A percentile compares a stretch with the other conserved stretches of the same genome.
phyloP scores from a whole-genome alignment of 2,329 filamentous ascomycete genomes.

The Niveomyces coronatus region DNA sequence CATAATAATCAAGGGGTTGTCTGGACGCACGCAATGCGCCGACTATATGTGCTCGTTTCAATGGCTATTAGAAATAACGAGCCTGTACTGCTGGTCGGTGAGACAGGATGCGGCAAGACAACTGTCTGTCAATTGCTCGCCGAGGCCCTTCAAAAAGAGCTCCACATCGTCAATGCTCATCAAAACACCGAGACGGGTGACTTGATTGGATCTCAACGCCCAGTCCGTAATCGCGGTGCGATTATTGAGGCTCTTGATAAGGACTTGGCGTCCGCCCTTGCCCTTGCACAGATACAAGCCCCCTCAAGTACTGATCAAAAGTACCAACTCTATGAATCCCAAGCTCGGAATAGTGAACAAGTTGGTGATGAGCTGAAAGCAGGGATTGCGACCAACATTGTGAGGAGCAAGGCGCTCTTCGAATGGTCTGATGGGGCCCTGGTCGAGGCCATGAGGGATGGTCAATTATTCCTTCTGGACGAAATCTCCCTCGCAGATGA shows the following conservation, averaged over 20 bases:
- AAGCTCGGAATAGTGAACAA: constrained; percentile 33
- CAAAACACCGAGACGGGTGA: constrained; percentile 98
- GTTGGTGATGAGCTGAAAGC: constrained; percentile 39
- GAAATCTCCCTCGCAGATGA: constrained; percentile 98
- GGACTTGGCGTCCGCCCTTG: constrained; percentile 45
- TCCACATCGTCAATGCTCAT: constrained; percentile 93
- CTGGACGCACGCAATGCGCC: constrained; percentile 91
- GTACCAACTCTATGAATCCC: constrained; percentile 42
- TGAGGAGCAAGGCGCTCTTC: constrained; percentile 74
- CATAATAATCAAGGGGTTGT: constrained; percentile 58
- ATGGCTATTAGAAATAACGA: constrained; percentile 83
- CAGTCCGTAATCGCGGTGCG: constrained; percentile 72
- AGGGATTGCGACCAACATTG: constrained; percentile 37
- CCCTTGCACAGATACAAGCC: constrained; percentile 27
- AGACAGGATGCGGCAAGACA: constrained; percentile 96
- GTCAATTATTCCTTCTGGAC: constrained; percentile 86
- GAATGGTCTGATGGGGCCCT: constrained; percentile 95
- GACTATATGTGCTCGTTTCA: constrained; percentile 81
- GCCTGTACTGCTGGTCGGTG: constrained; percentile 86
- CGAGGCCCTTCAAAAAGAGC: constrained; percentile 61
- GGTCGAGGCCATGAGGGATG: constrained; percentile 84
- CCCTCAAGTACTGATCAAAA: constrained; percentile 42
- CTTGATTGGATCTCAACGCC: constrained; percentile 88
- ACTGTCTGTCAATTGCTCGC: constrained; percentile 90
- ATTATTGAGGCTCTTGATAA: constrained; percentile 55